Conservation (phyloP, 192 early-diverging fungal genomes). For the Lobulomyces angularis region DNA sequence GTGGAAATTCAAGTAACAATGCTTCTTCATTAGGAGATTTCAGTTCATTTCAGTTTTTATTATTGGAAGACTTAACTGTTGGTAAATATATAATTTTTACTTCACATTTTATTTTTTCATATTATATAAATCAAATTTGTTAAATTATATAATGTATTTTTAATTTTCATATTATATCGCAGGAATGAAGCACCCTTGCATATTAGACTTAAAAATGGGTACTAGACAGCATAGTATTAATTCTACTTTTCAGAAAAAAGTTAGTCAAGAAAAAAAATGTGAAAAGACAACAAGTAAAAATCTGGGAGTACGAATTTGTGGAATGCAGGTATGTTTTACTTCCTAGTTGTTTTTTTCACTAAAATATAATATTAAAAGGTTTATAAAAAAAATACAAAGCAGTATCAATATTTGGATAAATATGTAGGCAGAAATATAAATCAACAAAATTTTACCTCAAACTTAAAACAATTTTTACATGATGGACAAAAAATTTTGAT, state of each 20-base stretch:
- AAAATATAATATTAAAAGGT: slow-evolving; percentile 35
- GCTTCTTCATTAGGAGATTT: slow-evolving; percentile 4
- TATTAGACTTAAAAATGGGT: slow-evolving; percentile 98
- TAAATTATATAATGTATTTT: too few relatives aligned
- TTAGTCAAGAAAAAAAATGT: slow-evolving; percentile 85
- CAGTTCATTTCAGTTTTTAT: slow-evolving; percentile 68
- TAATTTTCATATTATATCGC: too few relatives aligned
- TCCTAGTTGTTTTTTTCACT: slow-evolving; percentile 5
- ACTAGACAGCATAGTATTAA: slow-evolving; percentile 90
- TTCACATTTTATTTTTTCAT: too few relatives aligned
- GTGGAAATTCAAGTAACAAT: too few relatives aligned
- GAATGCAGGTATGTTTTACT: slow-evolving; percentile 73
- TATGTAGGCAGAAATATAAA: slow-evolving; percentile 86
- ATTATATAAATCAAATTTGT: too few relatives aligned
- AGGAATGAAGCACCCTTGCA: slow-evolving; percentile 77
- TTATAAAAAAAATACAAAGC: slow-evolving; percentile 59
- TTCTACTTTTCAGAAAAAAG: slow-evolving; percentile 66
- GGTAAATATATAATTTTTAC: too few relatives aligned
- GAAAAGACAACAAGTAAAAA: slow-evolving; percentile 80
- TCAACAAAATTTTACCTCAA: slow-evolving; percentile 60
- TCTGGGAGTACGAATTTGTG: slow-evolving; percentile 90
- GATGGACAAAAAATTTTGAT: slow-evolving; percentile 64
- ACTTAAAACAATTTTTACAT: slow-evolving; percentile 71
- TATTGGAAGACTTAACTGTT: slow-evolving; percentile 90
- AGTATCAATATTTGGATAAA: slow-evolving; percentile 84